Evolutionary conservation across 2,329 filamentous ascomycete genomes (phyloP), one percentile per base, ranked within the genome.

Genomic region (Ophiostoma ips): DNA sequence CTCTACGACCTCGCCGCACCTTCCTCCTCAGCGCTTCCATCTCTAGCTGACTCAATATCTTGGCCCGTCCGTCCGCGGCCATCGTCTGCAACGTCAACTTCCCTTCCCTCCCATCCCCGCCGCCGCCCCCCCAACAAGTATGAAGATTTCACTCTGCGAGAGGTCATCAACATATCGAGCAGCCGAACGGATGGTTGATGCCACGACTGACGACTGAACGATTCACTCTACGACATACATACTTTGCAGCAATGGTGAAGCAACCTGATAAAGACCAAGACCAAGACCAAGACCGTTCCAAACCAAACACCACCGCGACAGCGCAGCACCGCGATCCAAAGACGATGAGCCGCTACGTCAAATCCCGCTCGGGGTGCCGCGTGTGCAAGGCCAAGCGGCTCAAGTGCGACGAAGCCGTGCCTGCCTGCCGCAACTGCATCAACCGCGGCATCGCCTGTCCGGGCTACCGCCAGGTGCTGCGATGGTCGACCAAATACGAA

Each of bases 401-500:
- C 16, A 63, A 63, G 59, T 64, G 62, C 50, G 62, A 64, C 52
- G 62, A 64, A 55, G 57, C 58, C 1, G 48, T 53, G 36, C 62
- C 62, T 2, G 54, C 55, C 21, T 64, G 62, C 40, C 56, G 53
- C 16, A 60, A 59, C 51, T 64, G 62, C 54, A 24, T 57, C n/a
- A 58, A 57, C 16, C 58, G 59, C n/a, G 58, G 58, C 8, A 58
- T 61, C 19, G 53, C 56, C 19, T 64, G 62, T 34, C 59, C 59
- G 12, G 62, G 62, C 1, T 64, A 63, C 48, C 55, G 55, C 12
- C 58, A 62, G 19, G 61, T 62, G 18, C 60, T 68, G 41, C 64
- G 63, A 35, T 69, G 66, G 66, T 68, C 66, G 0, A 68, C 66
- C 53, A 69, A 68, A 41, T 64, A 69, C 50, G 66, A 68, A 57